Percentiles rank a stretch among this genome's conserved stretches.
Conservation (phyloP, 2,329 filamentous ascomycete genomes). For the Ophioceras dolichostomum region DNA sequence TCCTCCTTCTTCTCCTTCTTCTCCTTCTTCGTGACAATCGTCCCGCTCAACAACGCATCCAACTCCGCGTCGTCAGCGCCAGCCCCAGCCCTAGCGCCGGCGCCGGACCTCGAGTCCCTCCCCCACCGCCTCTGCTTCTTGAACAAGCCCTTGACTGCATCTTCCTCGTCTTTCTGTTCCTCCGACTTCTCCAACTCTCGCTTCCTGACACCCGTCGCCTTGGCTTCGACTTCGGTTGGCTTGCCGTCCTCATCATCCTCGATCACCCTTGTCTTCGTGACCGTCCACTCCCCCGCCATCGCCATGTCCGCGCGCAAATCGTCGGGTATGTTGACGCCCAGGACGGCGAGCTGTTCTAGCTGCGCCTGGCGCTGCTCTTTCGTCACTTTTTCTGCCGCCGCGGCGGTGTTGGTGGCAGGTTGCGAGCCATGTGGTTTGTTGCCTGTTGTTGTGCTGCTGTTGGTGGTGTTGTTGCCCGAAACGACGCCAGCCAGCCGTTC, state of each 20-base stretch:
- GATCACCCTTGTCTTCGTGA: constrained; percentile 50
- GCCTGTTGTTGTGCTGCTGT: constrained; percentile 3
- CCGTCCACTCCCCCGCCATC: constrained; percentile 79
- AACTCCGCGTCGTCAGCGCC: constrained; percentile 41
- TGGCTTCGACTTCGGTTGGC: constrained; percentile 26
- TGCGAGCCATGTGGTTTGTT: not conserved
- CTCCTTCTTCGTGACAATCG: constrained; percentile 17
- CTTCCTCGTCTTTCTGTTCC: constrained; percentile 48
- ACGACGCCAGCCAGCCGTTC: constrained; percentile 74
- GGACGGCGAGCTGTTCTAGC: constrained; percentile 72
- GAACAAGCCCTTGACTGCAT: constrained; percentile 44
- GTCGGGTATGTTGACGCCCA: constrained; percentile 77
- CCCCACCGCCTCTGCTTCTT: constrained; percentile 47
- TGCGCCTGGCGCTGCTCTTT: constrained; percentile 67
- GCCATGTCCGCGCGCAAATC: constrained; percentile 71
- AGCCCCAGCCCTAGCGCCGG: constrained; percentile 29
- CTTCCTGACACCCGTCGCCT: constrained; percentile 49
- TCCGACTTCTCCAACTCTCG: constrained; percentile 45
- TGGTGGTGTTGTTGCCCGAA: constrained; percentile 9
- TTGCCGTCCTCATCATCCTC: constrained; percentile 27
- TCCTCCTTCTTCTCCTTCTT: constrained; percentile 18
- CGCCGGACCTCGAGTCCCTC: constrained; percentile 28
- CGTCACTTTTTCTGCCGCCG: constrained; percentile 28
- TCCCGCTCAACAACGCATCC: constrained; percentile 43
- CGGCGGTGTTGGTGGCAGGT: constrained; percentile 6